Evolutionary conservation across 23 red algal genomes (phyloP).

Genomic region (Gracilaria gracilis): DNA sequence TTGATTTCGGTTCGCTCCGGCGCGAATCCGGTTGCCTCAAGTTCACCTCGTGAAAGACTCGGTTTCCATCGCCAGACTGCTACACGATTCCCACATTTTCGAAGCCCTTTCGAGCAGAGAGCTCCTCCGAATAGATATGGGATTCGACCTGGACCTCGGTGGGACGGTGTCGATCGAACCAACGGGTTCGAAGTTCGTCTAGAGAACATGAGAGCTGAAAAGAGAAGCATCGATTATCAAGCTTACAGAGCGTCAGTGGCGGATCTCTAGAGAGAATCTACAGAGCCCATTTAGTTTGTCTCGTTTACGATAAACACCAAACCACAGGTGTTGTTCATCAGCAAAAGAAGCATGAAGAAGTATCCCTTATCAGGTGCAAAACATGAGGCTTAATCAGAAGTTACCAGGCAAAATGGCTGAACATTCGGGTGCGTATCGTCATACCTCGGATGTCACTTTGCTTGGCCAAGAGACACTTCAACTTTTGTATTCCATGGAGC

Average conservation of each 20-base stretch:
- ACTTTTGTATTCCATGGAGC: background rate
- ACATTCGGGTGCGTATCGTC: background rate
- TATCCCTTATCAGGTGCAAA: background rate
- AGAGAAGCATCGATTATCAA: conserved; percentile 27
- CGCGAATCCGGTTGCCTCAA: conserved; percentile 32
- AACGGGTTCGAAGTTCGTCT: conserved; percentile 71
- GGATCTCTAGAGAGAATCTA: conserved; percentile 24
- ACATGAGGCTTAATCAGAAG: background rate
- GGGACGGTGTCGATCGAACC: conserved; percentile 63
- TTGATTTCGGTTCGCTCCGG: conserved; percentile 32
- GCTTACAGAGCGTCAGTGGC: conserved; percentile 59
- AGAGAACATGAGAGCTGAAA: conserved; percentile 50
- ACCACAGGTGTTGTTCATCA: background rate
- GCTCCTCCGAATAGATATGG: conserved; percentile 55
- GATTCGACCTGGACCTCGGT: conserved; percentile 65
- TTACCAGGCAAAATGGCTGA: background rate
- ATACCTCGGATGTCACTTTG: background rate
- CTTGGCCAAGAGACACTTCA: background rate
- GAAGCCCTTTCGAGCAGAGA: conserved; percentile 24
- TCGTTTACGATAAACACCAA: background rate
- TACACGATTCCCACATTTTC: background rate
- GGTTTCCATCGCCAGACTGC: background rate
- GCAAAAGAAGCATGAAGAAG: background rate
- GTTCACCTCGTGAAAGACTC: conserved; percentile 18
- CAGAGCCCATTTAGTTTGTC: background rate